Conservation (phyloP, 768 basidiomycete species). For the Trametes elegans region DNA sequence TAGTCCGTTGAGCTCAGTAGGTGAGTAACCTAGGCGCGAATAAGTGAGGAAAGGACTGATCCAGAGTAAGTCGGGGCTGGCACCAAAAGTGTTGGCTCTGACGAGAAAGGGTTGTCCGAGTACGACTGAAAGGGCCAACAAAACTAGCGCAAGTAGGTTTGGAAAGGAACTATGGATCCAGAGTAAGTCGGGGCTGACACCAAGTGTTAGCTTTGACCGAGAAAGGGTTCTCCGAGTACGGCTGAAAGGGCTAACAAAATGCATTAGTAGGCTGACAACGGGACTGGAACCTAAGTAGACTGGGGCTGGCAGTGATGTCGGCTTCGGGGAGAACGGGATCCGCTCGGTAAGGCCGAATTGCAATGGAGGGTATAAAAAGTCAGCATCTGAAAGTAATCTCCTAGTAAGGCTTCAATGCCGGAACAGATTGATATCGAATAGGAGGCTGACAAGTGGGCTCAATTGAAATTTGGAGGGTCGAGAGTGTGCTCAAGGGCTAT, state of each 20-base stretch:
- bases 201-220: not conserved
- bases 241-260: not conserved
- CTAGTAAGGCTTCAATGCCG: not conserved
- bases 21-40: conserved; percentile 4
- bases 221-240: not conserved
- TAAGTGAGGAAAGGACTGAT: not conserved
- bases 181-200: not conserved
- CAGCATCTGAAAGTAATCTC: not conserved
- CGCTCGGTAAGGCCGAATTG: not conserved
- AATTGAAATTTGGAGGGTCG: conserved; percentile 4
- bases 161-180: not conserved
- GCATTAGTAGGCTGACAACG: not conserved
- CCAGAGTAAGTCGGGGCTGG: not conserved
- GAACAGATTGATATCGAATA: not conserved
- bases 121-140: not conserved
- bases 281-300: not conserved
- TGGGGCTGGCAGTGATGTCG: not conserved
- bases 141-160: not conserved
- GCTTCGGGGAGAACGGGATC: not conserved
- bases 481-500: conserved; percentile 8
- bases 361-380: not conserved
- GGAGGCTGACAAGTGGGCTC: not conserved
- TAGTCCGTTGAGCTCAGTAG: conserved; percentile 3
- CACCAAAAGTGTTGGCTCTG: not conserved
- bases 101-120: not conserved